These are phyloP conservation scores for Melampsora occidentalis DNA, from an alignment of 1,284 basidiomycete species.

Conservation along the genomic window DNA sequence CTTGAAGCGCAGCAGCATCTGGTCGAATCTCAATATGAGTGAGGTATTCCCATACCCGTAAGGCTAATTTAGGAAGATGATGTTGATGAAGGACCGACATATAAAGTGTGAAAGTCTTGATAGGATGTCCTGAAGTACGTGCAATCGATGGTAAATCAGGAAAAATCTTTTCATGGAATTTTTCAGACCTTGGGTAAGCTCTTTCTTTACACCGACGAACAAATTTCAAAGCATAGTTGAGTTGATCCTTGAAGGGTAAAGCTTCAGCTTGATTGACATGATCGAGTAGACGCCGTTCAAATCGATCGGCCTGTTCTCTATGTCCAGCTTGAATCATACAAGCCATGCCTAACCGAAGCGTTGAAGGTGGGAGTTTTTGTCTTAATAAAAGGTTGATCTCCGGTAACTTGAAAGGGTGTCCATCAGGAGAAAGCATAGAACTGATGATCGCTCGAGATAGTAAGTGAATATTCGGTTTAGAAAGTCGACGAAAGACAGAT, in stretches of 20 bases:
- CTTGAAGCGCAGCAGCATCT: conserved; percentile 38
- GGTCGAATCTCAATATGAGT: conserved; percentile 10
- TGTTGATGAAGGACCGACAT: conserved; percentile 36
- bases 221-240: conserved; percentile 27
- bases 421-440: conserved; percentile 26
- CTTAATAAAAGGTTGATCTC: conserved; percentile 20
- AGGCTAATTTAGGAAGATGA: conserved; percentile 35
- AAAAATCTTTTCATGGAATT: conserved; percentile 22
- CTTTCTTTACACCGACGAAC: conserved; percentile 30
- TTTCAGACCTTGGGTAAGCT: conserved; percentile 37
- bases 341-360: conserved; percentile 25
- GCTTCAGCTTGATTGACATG: not conserved
- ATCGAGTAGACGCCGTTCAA: conserved; percentile 16
- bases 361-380: conserved; percentile 23
- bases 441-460: conserved; percentile 32
- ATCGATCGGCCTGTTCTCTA: conserved; percentile 19
- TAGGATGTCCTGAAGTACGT: conserved; percentile 1
- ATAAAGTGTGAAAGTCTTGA: conserved; percentile 31
- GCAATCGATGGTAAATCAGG: conserved; percentile 20
- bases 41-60: conserved; percentile 22
- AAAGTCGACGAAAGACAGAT: conserved; percentile 27
- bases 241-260: conserved; percentile 20
- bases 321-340: conserved; percentile 35
- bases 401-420: conserved; percentile 16
- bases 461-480: conserved; percentile 28